phyloP scores from a whole-genome alignment of 257 asterid species.

The Solanum pinnatisectum region DNA sequence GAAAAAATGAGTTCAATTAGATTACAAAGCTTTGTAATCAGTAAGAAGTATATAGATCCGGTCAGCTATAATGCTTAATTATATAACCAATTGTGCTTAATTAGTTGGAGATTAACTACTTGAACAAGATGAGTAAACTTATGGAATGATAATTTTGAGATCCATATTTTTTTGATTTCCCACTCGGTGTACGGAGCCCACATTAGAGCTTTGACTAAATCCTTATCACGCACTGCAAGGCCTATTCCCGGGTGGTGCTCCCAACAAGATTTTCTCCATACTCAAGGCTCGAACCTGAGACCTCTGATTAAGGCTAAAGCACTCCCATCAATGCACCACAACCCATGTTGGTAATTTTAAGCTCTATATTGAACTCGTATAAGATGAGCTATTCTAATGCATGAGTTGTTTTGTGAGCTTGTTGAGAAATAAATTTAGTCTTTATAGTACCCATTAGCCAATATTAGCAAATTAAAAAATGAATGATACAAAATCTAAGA shows the following conservation, averaged over 20 bases:
- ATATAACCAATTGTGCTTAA: background rate
- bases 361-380: background rate
- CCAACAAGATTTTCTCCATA: background rate
- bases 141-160: background rate
- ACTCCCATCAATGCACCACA: background rate
- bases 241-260: no score
- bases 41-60: background rate
- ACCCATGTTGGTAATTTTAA: no score
- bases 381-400: background rate
- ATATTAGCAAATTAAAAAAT: background rate
- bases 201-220: no score
- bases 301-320: background rate
- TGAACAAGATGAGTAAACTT: background rate
- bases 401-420: background rate
- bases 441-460: no score
- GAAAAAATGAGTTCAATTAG: background rate
- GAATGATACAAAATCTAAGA: background rate
- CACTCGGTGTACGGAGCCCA: no score
- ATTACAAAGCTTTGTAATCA: background rate
- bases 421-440: background rate
- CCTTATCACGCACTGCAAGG: no score
- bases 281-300: rapidly evolving
- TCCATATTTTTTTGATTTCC: background rate
- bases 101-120: background rate
- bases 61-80: background rate